A percentile compares a stretch with the other conserved stretches of the same genome.
Evolutionary conservation across 768 basidiomycete genomes (phyloP).

Genomic region (Panus rudis): DNA sequence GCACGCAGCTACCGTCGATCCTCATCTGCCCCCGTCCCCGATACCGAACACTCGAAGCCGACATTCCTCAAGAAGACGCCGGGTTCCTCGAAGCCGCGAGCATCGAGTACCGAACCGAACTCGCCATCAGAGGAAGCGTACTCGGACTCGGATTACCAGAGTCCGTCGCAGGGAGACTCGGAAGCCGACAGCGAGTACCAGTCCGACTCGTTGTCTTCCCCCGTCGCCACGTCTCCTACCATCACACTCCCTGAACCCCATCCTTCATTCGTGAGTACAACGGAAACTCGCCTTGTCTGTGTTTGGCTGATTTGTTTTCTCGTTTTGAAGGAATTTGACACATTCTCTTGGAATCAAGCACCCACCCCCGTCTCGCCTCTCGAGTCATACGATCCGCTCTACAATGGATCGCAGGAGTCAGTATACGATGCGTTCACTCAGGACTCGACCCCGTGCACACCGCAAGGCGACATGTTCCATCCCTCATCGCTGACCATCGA

Average conservation of each 20-base stretch:
- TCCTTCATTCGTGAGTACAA: constrained; percentile 24
- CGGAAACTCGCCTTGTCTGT: background rate
- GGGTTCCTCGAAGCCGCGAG: constrained; percentile 15
- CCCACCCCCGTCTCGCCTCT: constrained; percentile 12
- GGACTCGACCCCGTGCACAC: constrained; percentile 1
- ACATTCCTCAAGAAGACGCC: constrained; percentile 13
- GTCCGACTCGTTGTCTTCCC: constrained; percentile 17
- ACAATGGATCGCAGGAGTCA: constrained; percentile 1
- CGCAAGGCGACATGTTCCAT: constrained; percentile 13
- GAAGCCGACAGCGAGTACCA: constrained; percentile 15
- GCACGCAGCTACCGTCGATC: constrained; percentile 64
- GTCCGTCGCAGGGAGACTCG: constrained; percentile 10
- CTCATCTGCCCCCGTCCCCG: constrained; percentile 38
- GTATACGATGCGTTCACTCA: constrained; percentile 5
- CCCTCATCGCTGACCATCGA: constrained; percentile 13
- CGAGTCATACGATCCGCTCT: constrained; percentile 14
- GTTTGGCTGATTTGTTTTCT: background rate
- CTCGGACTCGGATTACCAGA: background rate
- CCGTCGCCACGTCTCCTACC: constrained; percentile 10
- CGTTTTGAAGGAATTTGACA: constrained; percentile 16
- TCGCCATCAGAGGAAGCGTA: constrained; percentile 2
- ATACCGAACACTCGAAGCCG: constrained; percentile 18
- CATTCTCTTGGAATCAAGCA: constrained; percentile 20
- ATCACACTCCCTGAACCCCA: constrained; percentile 15
- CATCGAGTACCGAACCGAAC: constrained; percentile 21